phyloP scores from a whole-genome alignment of 2,329 filamentous ascomycete genomes.

The Nannizziopsis barbatae region DNA sequence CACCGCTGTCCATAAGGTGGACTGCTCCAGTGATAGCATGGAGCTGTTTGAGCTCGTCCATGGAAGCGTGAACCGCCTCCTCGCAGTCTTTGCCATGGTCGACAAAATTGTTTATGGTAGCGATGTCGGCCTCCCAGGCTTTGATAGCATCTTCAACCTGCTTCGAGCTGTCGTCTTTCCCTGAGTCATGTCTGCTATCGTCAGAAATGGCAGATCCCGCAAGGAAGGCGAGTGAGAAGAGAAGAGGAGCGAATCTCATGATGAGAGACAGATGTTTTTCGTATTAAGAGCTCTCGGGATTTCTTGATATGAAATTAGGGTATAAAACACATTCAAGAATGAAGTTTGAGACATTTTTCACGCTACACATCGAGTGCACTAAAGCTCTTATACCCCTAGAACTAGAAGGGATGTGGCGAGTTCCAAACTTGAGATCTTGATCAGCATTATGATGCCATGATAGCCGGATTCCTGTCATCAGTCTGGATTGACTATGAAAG shows the following conservation, averaged over 20 bases:
- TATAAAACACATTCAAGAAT: neutral
- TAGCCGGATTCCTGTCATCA: too few relatives aligned
- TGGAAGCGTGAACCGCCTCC: conserved; percentile 1
- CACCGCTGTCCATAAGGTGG: neutral
- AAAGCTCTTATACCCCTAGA: too few relatives aligned
- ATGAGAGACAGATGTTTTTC: neutral
- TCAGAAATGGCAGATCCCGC: neutral
- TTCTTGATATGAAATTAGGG: neutral
- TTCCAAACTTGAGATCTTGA: too few relatives aligned
- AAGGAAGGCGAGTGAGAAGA: neutral
- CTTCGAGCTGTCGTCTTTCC: neutral
- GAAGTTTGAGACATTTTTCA: neutral
- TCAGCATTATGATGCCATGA: too few relatives aligned
- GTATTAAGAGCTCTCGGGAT: too few relatives aligned
- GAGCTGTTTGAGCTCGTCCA: conserved; percentile 2
- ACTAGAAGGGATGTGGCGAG: too few relatives aligned
- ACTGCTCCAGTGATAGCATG: neutral
- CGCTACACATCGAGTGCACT: neutral
- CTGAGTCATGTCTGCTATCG: neutral
- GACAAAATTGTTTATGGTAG: conserved; percentile 4
- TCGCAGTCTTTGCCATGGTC: neutral
- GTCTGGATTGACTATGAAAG: too few relatives aligned
- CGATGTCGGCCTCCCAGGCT: conserved; percentile 1
- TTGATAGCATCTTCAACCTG: conserved; percentile 2
- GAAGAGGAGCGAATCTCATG: conserved; percentile 2